Conservation (phyloP, 306 rosid genomes). For the Delonix regia region DNA sequence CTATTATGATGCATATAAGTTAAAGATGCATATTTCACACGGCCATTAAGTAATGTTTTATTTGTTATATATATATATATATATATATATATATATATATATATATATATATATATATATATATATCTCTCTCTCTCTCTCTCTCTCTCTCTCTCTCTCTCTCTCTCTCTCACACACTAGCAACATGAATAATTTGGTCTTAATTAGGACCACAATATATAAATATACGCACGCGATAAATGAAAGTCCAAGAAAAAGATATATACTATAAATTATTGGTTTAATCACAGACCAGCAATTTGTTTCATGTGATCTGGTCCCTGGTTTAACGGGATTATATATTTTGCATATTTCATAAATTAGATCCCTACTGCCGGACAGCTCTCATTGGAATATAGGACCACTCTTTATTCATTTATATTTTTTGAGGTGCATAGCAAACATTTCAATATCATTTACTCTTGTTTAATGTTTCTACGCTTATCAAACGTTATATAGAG, state of each 20-base stretch:
- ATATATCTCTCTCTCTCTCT: too few relatives aligned
- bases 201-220: too few relatives aligned
- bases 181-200: too few relatives aligned
- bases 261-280: neutral
- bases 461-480: neutral
- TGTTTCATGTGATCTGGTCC: constrained; percentile 10
- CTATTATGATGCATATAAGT: too few relatives aligned
- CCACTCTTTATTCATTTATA: neutral
- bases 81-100: too few relatives aligned
- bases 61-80: neutral
- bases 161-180: too few relatives aligned
- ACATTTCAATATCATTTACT: neutral
- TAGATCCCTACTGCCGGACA: neutral
- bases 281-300: neutral
- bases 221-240: too few relatives aligned
- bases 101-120: too few relatives aligned
- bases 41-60: neutral
- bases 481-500: too few relatives aligned
- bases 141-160: too few relatives aligned
- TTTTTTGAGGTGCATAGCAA: neutral
- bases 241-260: neutral
- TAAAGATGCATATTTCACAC: too few relatives aligned
- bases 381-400: neutral
- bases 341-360: neutral
- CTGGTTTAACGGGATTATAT: neutral